Evolutionary conservation across 2,329 filamentous ascomycete genomes (phyloP).

Genomic region (Fusarium mangiferae): DNA sequence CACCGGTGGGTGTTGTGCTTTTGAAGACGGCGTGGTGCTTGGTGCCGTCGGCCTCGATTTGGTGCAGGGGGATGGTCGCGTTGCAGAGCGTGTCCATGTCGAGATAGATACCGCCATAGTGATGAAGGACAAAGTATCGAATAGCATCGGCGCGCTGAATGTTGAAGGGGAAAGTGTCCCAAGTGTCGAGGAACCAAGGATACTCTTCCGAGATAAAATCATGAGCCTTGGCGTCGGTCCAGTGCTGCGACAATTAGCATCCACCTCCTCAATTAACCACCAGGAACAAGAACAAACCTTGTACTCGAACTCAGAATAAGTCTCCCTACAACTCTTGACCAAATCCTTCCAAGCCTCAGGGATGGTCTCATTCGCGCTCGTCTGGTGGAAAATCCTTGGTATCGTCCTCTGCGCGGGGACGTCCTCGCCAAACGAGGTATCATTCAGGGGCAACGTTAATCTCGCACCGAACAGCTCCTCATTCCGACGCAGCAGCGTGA

Average conservation of each 20-base stretch:
- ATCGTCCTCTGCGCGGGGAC: constrained; percentile 73
- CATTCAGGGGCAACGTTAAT: constrained; percentile 60
- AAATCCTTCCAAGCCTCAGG: constrained; percentile 73
- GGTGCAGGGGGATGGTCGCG: constrained; percentile 42
- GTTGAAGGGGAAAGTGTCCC: constrained; percentile 74
- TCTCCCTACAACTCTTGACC: constrained; percentile 72
- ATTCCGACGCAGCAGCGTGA: constrained; percentile 70
- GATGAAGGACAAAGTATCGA: constrained; percentile 77
- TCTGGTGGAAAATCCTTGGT: constrained; percentile 81
- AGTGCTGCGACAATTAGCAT: constrained; percentile 60
- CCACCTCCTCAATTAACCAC: neutral
- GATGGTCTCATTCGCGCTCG: constrained; percentile 75
- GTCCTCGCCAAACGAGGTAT: constrained; percentile 64
- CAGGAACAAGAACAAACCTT: constrained; percentile 59
- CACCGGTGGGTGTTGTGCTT: constrained; percentile 76
- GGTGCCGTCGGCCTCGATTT: constrained; percentile 40
- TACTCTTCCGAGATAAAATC: constrained; percentile 77
- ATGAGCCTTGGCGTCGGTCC: constrained; percentile 74
- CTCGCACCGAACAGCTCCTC: constrained; percentile 46
- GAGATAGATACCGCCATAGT: constrained; percentile 80
- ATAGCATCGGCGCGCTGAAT: constrained; percentile 80
- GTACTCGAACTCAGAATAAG: constrained; percentile 79
- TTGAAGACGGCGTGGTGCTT: constrained; percentile 46
- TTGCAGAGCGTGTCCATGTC: constrained; percentile 58
- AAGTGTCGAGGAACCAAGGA: constrained; percentile 77